Conservation (phyloP, 352 stramenopile species). For the Phytopythium delawarense region DNA sequence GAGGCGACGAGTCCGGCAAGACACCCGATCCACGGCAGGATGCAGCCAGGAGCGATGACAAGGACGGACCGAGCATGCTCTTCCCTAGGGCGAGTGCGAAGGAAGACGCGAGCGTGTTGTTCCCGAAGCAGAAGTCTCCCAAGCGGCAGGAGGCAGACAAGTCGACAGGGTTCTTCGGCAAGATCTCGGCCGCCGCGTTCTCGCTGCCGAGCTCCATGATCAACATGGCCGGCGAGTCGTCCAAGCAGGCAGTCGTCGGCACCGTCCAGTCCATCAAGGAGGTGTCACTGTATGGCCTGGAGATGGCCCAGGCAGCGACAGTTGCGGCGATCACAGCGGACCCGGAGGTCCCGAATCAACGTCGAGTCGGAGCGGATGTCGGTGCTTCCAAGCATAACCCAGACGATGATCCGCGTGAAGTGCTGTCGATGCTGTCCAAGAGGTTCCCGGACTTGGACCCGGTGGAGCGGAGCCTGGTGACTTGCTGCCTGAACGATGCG, state of each 20-base stretch:
- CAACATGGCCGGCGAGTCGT: conserved; percentile 55
- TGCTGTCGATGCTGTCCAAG: conserved; percentile 71
- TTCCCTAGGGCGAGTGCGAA: conserved; percentile 9
- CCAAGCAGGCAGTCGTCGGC: conserved; percentile 60
- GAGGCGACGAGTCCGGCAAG: conserved; percentile 3
- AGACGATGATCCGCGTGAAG: conserved; percentile 27
- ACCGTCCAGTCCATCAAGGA: conserved; percentile 75
- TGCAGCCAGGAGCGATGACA: background rate
- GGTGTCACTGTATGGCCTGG: conserved; percentile 64
- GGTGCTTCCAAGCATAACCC: conserved; percentile 5
- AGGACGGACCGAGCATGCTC: conserved; percentile 6
- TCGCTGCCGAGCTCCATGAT: conserved; percentile 64
- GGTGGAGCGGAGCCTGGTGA: conserved; percentile 67
- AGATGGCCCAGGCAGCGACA: conserved; percentile 67
- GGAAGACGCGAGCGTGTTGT: conserved; percentile 12
- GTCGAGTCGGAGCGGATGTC: background rate
- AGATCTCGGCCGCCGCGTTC: conserved; percentile 49
- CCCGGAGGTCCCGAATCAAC: conserved; percentile 16
- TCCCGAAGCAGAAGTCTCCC: conserved; percentile 15
- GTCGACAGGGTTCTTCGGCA: conserved; percentile 52
- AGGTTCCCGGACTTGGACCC: conserved; percentile 71
- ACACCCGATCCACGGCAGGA: background rate
- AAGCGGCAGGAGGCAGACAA: conserved; percentile 18
- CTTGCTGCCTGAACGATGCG: conserved; percentile 52
- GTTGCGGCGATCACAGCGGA: conserved; percentile 51